phyloP scores from a whole-genome alignment of 306 rosid species.

The Ormosia emarginata region DNA sequence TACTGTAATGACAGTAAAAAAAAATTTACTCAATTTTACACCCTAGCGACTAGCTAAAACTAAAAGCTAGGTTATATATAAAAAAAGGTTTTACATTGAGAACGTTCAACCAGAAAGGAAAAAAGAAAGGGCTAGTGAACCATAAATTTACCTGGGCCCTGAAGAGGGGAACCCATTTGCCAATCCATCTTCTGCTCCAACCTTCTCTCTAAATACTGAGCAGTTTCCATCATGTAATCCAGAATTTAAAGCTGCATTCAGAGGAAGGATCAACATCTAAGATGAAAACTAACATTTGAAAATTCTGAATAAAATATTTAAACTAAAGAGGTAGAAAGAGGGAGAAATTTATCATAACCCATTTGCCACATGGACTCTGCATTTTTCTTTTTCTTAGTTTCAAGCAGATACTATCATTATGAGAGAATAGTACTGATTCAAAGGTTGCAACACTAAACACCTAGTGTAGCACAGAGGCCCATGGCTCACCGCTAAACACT shows the following conservation, averaged over 20 bases:
- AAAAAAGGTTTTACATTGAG: not conserved
- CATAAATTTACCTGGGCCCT: slow-evolving; percentile 40
- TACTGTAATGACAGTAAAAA: not conserved
- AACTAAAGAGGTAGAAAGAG: not conserved
- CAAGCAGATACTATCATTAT: not conserved
- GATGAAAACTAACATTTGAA: slow-evolving; percentile 1
- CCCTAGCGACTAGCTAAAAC: not conserved
- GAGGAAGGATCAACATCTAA: slow-evolving; percentile 10
- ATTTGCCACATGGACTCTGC: not conserved
- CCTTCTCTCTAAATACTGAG: slow-evolving; percentile 34
- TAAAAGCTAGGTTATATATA: not conserved
- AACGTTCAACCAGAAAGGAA: not conserved
- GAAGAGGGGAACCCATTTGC: slow-evolving; percentile 55
- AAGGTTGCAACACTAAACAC: not conserved
- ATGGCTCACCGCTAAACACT: not conserved
- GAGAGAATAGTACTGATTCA: not conserved
- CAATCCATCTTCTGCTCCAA: slow-evolving; percentile 32
- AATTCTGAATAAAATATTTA: not conserved
- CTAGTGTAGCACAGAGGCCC: not conserved
- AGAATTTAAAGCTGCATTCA: slow-evolving; percentile 39
- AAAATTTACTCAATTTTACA: not conserved
- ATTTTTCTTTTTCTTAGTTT: not conserved
- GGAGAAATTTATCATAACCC: not conserved
- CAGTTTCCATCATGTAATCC: slow-evolving; percentile 34
- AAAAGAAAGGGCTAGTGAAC: not conserved